A percentile compares a stretch with the other conserved stretches of the same genome.
phyloP scores from a whole-genome alignment of 768 basidiomycete genomes.

The Rubroboletus satanas region DNA sequence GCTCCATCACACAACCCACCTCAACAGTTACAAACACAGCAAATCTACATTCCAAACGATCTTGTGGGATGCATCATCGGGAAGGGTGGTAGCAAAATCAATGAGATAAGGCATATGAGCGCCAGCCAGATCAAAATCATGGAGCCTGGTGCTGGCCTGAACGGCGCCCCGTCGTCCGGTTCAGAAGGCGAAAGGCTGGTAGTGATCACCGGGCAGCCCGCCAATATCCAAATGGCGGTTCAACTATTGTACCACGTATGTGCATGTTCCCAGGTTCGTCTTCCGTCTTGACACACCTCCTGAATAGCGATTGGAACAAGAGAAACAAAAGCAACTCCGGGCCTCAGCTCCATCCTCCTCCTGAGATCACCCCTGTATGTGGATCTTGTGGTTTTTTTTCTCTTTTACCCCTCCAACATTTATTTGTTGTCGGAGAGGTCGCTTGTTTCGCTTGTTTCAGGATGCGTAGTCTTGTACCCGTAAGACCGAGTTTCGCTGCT shows the following conservation, averaged over 20 bases:
- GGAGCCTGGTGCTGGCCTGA: conserved; percentile 86
- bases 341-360: conserved; percentile 30
- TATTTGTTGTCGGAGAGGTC: conserved; percentile 3
- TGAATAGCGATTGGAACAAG: conserved; percentile 74
- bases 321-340: conserved; percentile 79
- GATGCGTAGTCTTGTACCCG: conserved; percentile 11
- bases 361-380: conserved; percentile 13
- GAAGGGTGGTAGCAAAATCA: conserved; percentile 97
- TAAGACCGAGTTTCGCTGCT: neutral
- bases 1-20: conserved; percentile 54
- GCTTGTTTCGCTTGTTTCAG: conserved; percentile 1
- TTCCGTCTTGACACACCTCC: conserved; percentile 6
- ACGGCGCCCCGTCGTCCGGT: conserved; percentile 68
- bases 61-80: conserved; percentile 97
- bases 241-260: conserved; percentile 82
- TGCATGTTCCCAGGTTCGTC: conserved; percentile 9
- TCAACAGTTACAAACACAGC: conserved; percentile 87
- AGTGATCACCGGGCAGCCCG: conserved; percentile 93
- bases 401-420: neutral
- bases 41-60: conserved; percentile 98
- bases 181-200: conserved; percentile 89
- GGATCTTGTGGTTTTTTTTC: neutral
- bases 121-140: conserved; percentile 97
- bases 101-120: conserved; percentile 94
- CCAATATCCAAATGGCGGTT: conserved; percentile 96